Evolutionary conservation across 805 yeast genomes (phyloP).

Genomic region (Schizosaccharomyces lindneri): DNA sequence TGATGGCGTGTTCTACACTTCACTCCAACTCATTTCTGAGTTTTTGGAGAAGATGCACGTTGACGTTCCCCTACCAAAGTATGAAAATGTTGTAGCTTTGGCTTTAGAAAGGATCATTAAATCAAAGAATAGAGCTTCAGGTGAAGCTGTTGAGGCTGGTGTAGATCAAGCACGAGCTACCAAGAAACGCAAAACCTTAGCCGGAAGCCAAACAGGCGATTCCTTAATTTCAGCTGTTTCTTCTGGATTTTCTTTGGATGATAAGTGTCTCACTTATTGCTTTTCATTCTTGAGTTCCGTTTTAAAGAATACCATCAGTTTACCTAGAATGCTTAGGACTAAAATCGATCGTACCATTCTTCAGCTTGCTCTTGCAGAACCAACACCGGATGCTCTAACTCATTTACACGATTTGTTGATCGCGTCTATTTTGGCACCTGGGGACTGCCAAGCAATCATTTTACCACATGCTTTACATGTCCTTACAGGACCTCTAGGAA

Average conservation of each 20-base stretch:
- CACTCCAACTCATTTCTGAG: not conserved
- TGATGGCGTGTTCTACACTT: not conserved
- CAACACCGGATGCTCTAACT: not conserved
- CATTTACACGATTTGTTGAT: not conserved
- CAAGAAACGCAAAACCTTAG: not conserved
- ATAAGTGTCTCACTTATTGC: not conserved
- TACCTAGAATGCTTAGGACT: not conserved
- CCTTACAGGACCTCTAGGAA: not conserved
- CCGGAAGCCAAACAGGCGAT: not conserved
- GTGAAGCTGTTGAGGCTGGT: not conserved
- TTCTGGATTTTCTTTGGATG: no score
- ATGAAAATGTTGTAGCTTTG: not conserved
- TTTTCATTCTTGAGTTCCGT: not conserved
- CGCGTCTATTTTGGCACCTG: not conserved
- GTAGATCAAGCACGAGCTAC: not conserved
- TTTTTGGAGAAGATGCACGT: not conserved
- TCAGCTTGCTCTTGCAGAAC: not conserved
- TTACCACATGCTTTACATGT: not conserved
- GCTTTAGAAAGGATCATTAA: not conserved
- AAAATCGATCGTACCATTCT: not conserved
- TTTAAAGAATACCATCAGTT: not conserved
- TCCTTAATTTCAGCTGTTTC: not conserved
- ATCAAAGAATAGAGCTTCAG: not conserved
- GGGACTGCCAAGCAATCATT: not conserved
- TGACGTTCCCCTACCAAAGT: not conserved